phyloP scores from a whole-genome alignment of 1,139 yeast genomes.

The Ogataea hybrid region DNA sequence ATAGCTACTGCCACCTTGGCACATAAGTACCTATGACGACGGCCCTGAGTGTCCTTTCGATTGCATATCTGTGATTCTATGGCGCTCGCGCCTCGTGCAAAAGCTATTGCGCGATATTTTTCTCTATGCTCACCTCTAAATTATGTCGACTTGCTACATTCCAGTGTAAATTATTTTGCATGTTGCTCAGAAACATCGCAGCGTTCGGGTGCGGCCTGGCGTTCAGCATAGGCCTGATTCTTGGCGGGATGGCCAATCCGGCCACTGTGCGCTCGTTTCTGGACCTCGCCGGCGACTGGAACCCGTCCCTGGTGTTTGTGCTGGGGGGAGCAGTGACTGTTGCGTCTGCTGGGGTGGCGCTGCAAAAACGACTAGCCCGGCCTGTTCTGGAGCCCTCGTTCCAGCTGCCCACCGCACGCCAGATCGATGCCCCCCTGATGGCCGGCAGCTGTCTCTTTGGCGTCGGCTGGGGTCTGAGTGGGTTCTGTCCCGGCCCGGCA shows the following conservation, averaged over 20 bases:
- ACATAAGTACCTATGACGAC: neutral
- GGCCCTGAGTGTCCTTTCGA: too few species aligned
- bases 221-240: neutral
- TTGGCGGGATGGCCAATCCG: neutral
- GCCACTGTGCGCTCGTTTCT: neutral
- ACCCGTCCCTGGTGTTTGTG: neutral
- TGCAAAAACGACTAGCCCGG: neutral
- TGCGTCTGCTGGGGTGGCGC: neutral
- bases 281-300: neutral
- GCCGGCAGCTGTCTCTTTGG: neutral
- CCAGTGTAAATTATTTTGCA: neutral
- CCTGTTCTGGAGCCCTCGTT: neutral
- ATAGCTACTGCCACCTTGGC: neutral
- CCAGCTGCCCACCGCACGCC: neutral
- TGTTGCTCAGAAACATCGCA: neutral
- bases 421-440: neutral
- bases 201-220: neutral
- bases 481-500: neutral
- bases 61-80: too few species aligned
- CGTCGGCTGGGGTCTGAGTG: neutral
- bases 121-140: too few species aligned
- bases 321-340: neutral
- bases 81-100: too few species aligned
- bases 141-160: too few species aligned
- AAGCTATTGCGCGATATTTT: too few species aligned